phyloP scores from a whole-genome alignment of 2,329 filamentous ascomycete genomes.

The Shiraia sp. region DNA sequence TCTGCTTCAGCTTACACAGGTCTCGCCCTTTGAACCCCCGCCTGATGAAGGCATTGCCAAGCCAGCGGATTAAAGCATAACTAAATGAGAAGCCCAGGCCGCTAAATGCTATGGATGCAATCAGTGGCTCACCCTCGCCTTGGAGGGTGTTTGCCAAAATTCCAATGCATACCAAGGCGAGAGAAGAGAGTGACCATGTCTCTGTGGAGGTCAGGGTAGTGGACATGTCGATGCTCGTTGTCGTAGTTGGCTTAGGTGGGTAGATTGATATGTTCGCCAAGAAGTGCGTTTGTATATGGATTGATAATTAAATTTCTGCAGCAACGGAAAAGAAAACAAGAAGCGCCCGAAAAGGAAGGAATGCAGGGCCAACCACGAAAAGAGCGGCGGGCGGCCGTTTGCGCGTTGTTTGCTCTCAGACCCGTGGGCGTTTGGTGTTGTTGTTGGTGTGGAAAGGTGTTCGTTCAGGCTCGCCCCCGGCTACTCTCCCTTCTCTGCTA shows the following conservation, averaged over 20 bases:
- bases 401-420: conserved; percentile 11
- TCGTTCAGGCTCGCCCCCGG: conserved; percentile 21
- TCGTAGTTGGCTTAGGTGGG: not conserved
- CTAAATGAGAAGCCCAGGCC: conserved; percentile 79
- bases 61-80: conserved; percentile 90
- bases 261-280: conserved; percentile 14
- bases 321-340: conserved; percentile 2
- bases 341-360: conserved; percentile 11
- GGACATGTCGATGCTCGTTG: conserved; percentile 25
- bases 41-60: conserved; percentile 84
- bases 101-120: conserved; percentile 86
- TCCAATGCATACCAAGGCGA: conserved; percentile 70
- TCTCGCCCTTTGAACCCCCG: conserved; percentile 90
- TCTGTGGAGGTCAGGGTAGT: conserved; percentile 56
- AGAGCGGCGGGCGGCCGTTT: conserved; percentile 15
- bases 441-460: conserved; percentile 34
- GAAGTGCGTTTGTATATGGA: not conserved
- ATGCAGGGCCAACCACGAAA: conserved; percentile 15
- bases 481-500: conserved; percentile 24
- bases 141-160: conserved; percentile 79
- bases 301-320: not conserved
- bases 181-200: conserved; percentile 60
- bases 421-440: no score
- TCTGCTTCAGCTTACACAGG: conserved; percentile 74
- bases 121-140: conserved; percentile 83